Conservation (phyloP, 345 rosid species). For the Geranium rotundifolium region DNA sequence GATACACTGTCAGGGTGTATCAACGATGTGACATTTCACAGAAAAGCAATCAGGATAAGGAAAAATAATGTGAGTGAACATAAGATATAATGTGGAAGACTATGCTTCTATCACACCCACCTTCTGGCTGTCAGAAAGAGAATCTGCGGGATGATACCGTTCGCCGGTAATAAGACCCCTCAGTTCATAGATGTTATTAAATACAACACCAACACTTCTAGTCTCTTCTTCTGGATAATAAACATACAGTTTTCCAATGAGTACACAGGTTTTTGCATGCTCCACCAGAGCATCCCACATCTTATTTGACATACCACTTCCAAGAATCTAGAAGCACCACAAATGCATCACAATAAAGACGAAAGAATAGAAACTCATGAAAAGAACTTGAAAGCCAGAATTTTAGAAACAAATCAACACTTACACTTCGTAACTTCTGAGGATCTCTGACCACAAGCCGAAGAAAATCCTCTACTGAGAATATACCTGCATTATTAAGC, state of each 20-base stretch:
- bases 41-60: background rate
- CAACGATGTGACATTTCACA: no score
- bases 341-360: background rate
- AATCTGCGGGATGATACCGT: background rate
- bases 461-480: background rate
- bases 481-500: background rate
- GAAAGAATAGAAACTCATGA: background rate
- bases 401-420: background rate
- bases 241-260: background rate
- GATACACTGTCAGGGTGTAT: no score
- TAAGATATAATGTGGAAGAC: background rate
- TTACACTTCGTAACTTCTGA: constrained; percentile 1
- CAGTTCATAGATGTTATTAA: background rate
- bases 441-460: background rate
- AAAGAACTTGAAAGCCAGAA: background rate
- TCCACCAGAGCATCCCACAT: background rate
- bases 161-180: constrained; percentile 1
- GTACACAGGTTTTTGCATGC: constrained; percentile 3
- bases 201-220: constrained; percentile 2
- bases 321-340: constrained; percentile 2
- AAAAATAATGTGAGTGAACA: background rate
- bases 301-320: background rate
- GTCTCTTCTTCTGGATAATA: constrained; percentile 3
- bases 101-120: background rate
- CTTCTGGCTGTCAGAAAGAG: constrained; percentile 1